Conservation (phyloP, 2,329 filamentous ascomycete genomes). For the Ascochyta clinopodiicola region DNA sequence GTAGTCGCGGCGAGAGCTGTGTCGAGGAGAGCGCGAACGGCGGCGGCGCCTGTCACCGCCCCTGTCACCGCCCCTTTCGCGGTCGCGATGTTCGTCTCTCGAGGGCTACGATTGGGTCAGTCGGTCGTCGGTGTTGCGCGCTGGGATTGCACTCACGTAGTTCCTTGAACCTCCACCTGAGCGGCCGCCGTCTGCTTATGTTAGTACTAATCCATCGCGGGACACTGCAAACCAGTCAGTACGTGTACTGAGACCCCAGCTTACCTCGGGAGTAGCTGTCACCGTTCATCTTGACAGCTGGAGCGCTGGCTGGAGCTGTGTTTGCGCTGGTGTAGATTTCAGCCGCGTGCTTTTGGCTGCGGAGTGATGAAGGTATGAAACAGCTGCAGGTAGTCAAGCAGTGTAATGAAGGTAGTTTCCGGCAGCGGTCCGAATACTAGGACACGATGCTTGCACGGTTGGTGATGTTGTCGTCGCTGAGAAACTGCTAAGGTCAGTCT, state of each 20-base stretch:
- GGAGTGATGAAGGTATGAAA: background rate
- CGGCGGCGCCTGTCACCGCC: constrained; percentile 59
- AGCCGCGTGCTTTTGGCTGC: constrained; percentile 11
- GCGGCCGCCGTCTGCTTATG: constrained; percentile 47
- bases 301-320: constrained; percentile 19
- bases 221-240: constrained; percentile 47
- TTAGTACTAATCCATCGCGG: constrained; percentile 33
- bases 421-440: constrained; percentile 7
- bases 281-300: constrained; percentile 73
- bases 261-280: constrained; percentile 82
- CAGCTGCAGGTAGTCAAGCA: constrained; percentile 24
- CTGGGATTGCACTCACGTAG: constrained; percentile 43
- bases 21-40: constrained; percentile 86
- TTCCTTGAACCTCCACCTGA: constrained; percentile 44
- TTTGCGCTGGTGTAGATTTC: constrained; percentile 1
- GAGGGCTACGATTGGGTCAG: constrained; percentile 40
- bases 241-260: constrained; percentile 43
- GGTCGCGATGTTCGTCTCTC: constrained; percentile 40
- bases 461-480: constrained; percentile 13
- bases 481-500: constrained; percentile 6
- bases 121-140: constrained; percentile 20
- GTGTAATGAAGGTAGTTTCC: constrained; percentile 8
- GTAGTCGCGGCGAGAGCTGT: constrained; percentile 69
- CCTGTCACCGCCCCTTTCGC: constrained; percentile 28
- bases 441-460: constrained; percentile 11